Base-by-base conservation (phyloP, 1,284 basidiomycete species). In the Takashimella koratensis region DNA sequence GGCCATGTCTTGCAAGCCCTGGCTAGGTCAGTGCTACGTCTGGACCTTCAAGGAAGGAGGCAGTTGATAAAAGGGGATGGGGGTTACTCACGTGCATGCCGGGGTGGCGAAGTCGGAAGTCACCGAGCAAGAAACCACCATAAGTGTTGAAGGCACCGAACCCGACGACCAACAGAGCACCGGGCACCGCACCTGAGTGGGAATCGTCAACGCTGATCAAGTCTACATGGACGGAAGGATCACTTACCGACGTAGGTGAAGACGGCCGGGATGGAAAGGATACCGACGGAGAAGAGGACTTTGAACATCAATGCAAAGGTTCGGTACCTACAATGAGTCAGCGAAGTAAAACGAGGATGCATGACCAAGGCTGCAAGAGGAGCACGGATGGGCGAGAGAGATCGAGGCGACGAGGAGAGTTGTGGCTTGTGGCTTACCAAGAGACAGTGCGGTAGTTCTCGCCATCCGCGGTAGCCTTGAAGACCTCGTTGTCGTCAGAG, bases 241-340 rank as follows among this genome's bases (percentile, higher is more conserved):
- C n/a, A n/a, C 30, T 36, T 36, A 36, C 30, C 56, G 13, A 57
- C 52, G 30, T 49, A 54, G 4, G 55, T 27, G 26, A 60, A 57
- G 23, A 57, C 55, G 4, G 52, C 41, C 4, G 58, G 58, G 36
- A 60, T 60, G 8, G 58, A 60, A 21, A 60, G 43, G 22, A 60
- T 45, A 27, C 58, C 58, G 21, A 57, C 55, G 3, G 58, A 57
- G 52, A 60, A 60, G 4, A 60, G 30, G 19, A 60, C 53, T 41
- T 60, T 60, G 53, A 60, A 59, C 54, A 59, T 59, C 16, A 59
- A 40, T 42, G 57, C 57, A 24, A 58, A 58, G 24, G 49, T 58
- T 13, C 53, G 47, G 43, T 56, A 56, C 57, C 57, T 55, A 22
- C 23, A 20, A 27, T 8, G 30, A 8, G 30, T 36, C 30, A 36